Evolutionary conservation across 441 rosid genomes (phyloP).

Genomic region (Dalechampia spathulata): DNA sequence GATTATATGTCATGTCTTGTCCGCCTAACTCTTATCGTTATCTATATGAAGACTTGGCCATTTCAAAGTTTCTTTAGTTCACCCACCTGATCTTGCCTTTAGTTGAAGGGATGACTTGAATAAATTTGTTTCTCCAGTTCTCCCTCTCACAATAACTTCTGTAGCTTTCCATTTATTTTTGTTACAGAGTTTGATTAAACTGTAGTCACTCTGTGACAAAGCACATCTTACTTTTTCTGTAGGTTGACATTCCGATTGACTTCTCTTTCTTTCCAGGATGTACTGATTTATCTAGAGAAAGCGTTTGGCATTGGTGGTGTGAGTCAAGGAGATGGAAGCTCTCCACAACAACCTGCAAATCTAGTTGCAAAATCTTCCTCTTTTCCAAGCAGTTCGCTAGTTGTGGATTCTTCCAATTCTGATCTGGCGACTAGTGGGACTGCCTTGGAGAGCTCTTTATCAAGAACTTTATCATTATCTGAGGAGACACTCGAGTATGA

Average conservation of each 20-base stretch:
- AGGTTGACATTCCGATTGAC: conserved; percentile 2
- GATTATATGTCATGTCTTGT: not conserved
- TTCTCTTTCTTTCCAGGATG: conserved; percentile 42
- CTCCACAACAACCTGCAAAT: conserved; percentile 55
- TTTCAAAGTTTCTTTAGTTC: not conserved
- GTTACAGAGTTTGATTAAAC: not conserved
- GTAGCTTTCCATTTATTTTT: not conserved
- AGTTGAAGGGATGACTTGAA: not conserved
- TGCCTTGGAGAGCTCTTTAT: conserved; percentile 55
- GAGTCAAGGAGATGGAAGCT: conserved; percentile 65
- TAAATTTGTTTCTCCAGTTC: not conserved
- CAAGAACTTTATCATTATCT: conserved; percentile 65
- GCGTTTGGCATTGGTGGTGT: conserved; percentile 53
- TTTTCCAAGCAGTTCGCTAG: conserved; percentile 47
- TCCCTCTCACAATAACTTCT: not conserved
- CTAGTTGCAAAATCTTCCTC: conserved; percentile 52
- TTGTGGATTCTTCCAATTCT: conserved; percentile 48
- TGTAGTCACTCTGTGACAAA: not conserved
- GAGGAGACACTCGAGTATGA: conserved; percentile 84
- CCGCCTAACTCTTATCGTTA: not conserved
- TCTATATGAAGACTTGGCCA: not conserved
- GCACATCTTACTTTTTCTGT: not conserved
- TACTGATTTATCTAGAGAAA: conserved; percentile 65
- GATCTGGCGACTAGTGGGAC: conserved; percentile 43
- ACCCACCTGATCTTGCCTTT: not conserved